Base-by-base conservation (phyloP, 192 early-diverging fungal genomes). In the Coemansia sp. region DNA sequence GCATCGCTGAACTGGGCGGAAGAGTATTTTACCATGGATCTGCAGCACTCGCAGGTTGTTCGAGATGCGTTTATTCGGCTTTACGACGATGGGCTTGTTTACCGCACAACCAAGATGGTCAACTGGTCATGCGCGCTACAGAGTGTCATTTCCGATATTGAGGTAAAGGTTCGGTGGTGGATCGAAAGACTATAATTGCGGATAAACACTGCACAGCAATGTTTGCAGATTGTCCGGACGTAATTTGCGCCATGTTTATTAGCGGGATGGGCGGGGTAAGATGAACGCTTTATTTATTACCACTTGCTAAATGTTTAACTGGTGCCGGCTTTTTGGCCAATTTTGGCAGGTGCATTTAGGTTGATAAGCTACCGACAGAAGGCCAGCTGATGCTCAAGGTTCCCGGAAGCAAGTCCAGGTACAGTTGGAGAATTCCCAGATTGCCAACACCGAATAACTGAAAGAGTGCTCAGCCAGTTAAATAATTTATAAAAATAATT, bases 111-210 rank as follows among this genome's bases (percentile, higher is more conserved):
- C 7, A 85, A 90, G 23, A 84, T 98, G 40, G 94, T 98, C 53
- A 96, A 96, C 74, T 98, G 96, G 95, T 95, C 93, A 70, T 95
- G 93, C 50, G 88, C 88, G 1, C 74, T 98, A 31, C 92, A 93
- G 62, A 98, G 94, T 14, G 96, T 93, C 0, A 89, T 98, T 38
- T 98, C 96, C 3, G 96, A 97, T 65, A 90, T 98, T 60, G 96
- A 98, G 83, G 77, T 82, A 83, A 75, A 50, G 40, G 49, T 23
- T 31, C 19, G 20, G 14, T 6, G 15, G 46, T 38, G 37, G 28
- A 31, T 31, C 28, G 6, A 31, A 31, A 31, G 4, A 7, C 28
- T 31, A 31, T 42, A 54, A 31, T 51, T 25, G 52, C 52, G 52
- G 52, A 31, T 19, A 60, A 46, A 28, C 46, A 28, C 19, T n/a